Percentiles rank a stretch among this genome's conserved stretches.
Evolutionary conservation across 805 yeast genomes (phyloP).

Genomic region (Lachancea fermentati): DNA sequence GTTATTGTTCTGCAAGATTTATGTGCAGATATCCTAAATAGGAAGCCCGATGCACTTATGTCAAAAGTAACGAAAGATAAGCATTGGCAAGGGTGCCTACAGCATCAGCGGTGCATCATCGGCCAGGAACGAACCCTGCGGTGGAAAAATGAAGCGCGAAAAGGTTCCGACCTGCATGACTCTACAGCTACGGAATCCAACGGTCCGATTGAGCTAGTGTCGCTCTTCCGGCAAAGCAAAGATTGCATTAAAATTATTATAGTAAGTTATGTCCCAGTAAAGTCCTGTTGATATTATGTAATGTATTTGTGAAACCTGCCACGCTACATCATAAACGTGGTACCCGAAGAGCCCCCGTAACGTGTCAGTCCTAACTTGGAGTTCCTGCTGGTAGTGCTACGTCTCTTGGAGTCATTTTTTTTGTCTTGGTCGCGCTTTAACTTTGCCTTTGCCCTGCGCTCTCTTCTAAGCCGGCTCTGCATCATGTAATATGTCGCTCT

Average conservation of each 20-base stretch:
- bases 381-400: neutral
- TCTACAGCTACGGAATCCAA: no score
- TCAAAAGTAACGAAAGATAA: neutral
- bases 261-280: neutral
- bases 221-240: no score
- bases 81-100: neutral
- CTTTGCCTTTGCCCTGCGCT: constrained; percentile 47
- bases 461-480: constrained; percentile 72
- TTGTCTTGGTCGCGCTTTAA: constrained; percentile 5
- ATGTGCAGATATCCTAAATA: neutral
- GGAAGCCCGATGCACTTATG: neutral
- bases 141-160: neutral
- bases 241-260: neutral
- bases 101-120: no score
- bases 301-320: neutral
- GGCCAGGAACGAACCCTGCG: no score
- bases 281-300: neutral
- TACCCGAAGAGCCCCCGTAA: constrained; percentile 1
- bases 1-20: no score
- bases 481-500: constrained; percentile 75
- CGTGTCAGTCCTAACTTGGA: neutral
- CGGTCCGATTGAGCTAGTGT: no score
- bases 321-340: constrained; percentile 7
- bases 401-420: neutral
- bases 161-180: no score